Evolutionary conservation across 805 yeast species (phyloP), one percentile per base, ranked within the genome.

Genomic region (Isabelozyma gotoi): DNA sequence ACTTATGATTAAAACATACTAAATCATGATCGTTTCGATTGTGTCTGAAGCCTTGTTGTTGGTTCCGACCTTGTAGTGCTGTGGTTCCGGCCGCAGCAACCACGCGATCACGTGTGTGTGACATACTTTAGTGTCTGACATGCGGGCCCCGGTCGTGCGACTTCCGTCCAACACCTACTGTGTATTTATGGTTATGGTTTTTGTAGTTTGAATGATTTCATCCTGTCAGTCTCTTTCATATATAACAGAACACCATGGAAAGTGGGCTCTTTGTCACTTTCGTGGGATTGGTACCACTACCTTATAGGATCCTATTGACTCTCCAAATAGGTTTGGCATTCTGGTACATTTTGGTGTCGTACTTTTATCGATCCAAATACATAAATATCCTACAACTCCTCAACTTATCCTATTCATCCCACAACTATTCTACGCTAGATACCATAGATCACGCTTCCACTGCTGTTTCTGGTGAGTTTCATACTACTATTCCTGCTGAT

Each of bases 291-390:
- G 42, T 71, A 12, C 76, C 77, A 12, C 52, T 68, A 18, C 73
- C 75, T 8, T 68, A 64, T 47, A 57, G 84, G 37, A 72, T 81
- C 37, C 61, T 81, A 12, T 51, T 78, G 3, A 61, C 81, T 14
- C 48, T 82, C 2, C 69, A 77, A 44, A 39, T 73, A 3, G 85
- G 84, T 4, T 55, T 75, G 4, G 70, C 77, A 60, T 56, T 81
- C 18, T 84, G 88, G 88, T 70, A 65, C 36, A 42, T 67, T 36
- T 71, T 78, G 40, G 63, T 80, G 33, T 53, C 59, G 43, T 52
- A 71, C 17, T 68, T 77, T 43, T 59, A 59, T 42, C 52, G 50
- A 11, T 60, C 59, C 21, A 51, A 55, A 42, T 61, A 65, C 18
- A 67, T 82, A 40, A 82, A 81, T 55, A 61, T 81, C 18, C 52